These are phyloP conservation scores for Hevea brasiliensis DNA, from an alignment of 345 rosid genomes.

Conservation along the genomic window DNA sequence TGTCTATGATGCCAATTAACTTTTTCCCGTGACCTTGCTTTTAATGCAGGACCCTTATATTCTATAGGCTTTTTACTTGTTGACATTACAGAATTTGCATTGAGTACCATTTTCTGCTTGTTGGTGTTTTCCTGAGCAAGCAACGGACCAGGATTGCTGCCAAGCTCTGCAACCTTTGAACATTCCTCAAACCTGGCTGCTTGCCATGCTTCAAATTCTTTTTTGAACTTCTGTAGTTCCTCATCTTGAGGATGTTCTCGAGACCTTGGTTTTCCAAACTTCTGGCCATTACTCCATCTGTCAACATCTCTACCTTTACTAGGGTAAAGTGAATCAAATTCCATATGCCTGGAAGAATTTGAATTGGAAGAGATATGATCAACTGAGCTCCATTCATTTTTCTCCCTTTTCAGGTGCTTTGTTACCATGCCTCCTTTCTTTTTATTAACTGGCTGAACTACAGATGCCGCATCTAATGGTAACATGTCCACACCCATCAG, in stretches of 20 bases:
- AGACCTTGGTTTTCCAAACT: conserved; percentile 43
- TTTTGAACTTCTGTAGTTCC: conserved; percentile 84
- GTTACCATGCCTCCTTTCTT: conserved; percentile 27
- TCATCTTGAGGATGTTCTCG: conserved; percentile 97
- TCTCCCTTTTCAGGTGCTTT: conserved; percentile 32
- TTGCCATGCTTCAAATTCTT: conserved; percentile 94
- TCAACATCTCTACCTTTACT: conserved; percentile 27
- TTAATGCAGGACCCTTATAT: conserved; percentile 12
- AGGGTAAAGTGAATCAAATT: conserved; percentile 27
- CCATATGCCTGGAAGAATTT: conserved; percentile 31
- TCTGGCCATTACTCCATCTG: conserved; percentile 29
- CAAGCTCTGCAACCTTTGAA: conserved; percentile 45
- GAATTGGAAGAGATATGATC: conserved; percentile 32
- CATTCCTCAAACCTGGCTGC: conserved; percentile 72
- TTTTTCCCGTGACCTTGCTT: conserved; percentile 32
- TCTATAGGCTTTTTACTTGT: conserved; percentile 22
- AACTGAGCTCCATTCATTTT: conserved; percentile 35
- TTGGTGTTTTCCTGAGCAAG: conserved; percentile 26
- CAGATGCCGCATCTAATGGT: conserved; percentile 49
- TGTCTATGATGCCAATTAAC: conserved; percentile 27
- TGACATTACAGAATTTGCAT: conserved; percentile 12
- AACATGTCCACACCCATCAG: conserved; percentile 80
- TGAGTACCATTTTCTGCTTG: conserved; percentile 19
- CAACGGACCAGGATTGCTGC: conserved; percentile 18
- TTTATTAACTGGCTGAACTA: conserved; percentile 29